Conservation (phyloP, 163 green algal genomes). For the Volvox carteri region DNA sequence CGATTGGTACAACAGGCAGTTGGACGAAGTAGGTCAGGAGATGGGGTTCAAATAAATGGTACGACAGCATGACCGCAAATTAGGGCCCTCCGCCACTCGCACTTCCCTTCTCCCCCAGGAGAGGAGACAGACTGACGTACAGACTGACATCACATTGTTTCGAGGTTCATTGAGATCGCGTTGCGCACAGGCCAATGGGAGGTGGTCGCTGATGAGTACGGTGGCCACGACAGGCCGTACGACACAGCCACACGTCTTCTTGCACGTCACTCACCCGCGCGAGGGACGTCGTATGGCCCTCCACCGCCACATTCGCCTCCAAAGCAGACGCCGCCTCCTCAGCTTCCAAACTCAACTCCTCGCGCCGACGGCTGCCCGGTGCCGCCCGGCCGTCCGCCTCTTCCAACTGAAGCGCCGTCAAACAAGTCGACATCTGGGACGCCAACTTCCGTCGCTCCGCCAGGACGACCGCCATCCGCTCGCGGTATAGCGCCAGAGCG, state of each 20-base stretch:
- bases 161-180: too few relatives aligned
- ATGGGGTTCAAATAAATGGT: not conserved
- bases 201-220: not conserved
- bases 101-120: not conserved
- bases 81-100: too few relatives aligned
- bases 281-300: constrained; percentile 35
- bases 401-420: constrained; percentile 8
- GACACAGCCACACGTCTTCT: not conserved
- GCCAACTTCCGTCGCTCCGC: constrained; percentile 30
- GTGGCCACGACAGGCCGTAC: not conserved
- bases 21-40: not conserved
- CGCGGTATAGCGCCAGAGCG: constrained; percentile 34
- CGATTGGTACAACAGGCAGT: not conserved
- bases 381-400: constrained; percentile 21
- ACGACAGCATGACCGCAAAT: too few relatives aligned
- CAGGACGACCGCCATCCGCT: constrained; percentile 49
- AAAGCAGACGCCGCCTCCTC: constrained; percentile 30
- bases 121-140: not conserved
- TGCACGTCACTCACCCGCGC: constrained; percentile 18
- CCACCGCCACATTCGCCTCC: constrained; percentile 14
- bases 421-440: not conserved
- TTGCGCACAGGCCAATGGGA: not conserved
- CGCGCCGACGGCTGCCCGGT: constrained; percentile 5
- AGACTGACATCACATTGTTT: too few relatives aligned
- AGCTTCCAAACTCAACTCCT: constrained; percentile 35